These are phyloP conservation scores for Neurospora terricola DNA, from an alignment of 495 filamentous ascomycete species.

Conservation along the genomic window DNA sequence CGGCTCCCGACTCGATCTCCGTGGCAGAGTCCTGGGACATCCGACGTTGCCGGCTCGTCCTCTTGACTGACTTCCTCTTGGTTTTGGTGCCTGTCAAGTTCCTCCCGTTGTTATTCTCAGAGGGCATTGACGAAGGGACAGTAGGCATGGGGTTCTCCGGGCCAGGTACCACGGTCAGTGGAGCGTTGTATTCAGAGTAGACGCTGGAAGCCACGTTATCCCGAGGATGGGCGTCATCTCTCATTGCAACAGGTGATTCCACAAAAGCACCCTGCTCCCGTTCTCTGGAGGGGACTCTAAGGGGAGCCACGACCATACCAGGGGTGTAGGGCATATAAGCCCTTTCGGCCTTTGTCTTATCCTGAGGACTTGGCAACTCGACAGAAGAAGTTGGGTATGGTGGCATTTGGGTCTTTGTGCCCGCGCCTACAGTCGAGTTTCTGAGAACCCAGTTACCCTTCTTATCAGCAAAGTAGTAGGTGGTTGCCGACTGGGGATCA, in stretches of 20 bases:
- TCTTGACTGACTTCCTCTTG: constrained; percentile 7
- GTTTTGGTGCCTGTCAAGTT: constrained; percentile 8
- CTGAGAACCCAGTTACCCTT: constrained; percentile 37
- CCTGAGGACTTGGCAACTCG: constrained; percentile 29
- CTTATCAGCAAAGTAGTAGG: constrained; percentile 34
- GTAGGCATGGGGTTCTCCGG: constrained; percentile 6
- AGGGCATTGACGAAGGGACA: not conserved
- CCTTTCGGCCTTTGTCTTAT: constrained; percentile 31
- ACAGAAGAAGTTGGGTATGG: constrained; percentile 1
- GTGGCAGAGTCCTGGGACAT: constrained; percentile 18
- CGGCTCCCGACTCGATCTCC: constrained; percentile 17
- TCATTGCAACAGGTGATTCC: constrained; percentile 5
- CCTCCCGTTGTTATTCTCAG: not conserved
- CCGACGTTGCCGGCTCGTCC: constrained; percentile 3
- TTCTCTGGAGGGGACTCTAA: constrained; percentile 11
- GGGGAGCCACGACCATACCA: constrained; percentile 16
- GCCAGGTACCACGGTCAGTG: constrained; percentile 2
- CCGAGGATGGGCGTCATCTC: not conserved
- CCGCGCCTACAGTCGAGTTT: constrained; percentile 9
- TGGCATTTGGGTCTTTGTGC: not conserved
- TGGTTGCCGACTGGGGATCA: constrained; percentile 27
- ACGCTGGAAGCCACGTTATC: constrained; percentile 5
- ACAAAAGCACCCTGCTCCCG: constrained; percentile 8
- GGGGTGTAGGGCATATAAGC: constrained; percentile 15
- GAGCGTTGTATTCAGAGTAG: constrained; percentile 6